Evolutionary conservation across 345 rosid species (phyloP), one percentile per base, ranked within the genome.

Genomic region (Moricandia arvensis): DNA sequence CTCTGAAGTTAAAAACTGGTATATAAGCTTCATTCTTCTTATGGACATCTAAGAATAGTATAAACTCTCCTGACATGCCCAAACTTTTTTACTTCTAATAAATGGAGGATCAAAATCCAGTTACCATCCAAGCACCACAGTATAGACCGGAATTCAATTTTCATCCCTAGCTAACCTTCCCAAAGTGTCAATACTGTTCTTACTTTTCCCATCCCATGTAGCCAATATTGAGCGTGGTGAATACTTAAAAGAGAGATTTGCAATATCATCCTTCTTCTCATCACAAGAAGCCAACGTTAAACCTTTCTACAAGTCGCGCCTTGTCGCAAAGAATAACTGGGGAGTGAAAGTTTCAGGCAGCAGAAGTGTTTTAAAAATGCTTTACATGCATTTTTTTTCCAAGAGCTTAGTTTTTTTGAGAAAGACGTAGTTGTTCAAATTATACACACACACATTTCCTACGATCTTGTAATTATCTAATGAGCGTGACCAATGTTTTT

Each of bases 271-370:
- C n/a, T n/a, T n/a, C n/a, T 79, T 87, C 58, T 27, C 26, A 53
- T 53, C 58, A 1, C 85, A 85, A 45, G 31, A 78, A 54, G 79
- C 66, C 7, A 66, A 72, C 29, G 82, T 85, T 15, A 81, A 73
- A 81, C 92, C 87, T 8, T 3, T 83, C 76, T 79, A 17, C 57
- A 74, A 33, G 73, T 73, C 57, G 89, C 83, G 10, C 75, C 83
- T 35, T 80, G 59, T 41, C 88, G 83, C 43, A 76, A 58, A 53
- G 67, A 80, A 5, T 86, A 83, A 7, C 12, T 27, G 30, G 8
- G 15, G 1, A 80, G 84, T 67, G 85, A 43, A 73, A 27, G 74
- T 81, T 6, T 78, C 75, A 16, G 76, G 87, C 33, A 85, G 75
- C 60, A 74, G 69, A 0, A 82, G 87, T 75, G 76, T 85, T 79